Evolutionary conservation across 2,329 filamentous ascomycete species (phyloP).

Genomic region (Penicillium sp.): DNA sequence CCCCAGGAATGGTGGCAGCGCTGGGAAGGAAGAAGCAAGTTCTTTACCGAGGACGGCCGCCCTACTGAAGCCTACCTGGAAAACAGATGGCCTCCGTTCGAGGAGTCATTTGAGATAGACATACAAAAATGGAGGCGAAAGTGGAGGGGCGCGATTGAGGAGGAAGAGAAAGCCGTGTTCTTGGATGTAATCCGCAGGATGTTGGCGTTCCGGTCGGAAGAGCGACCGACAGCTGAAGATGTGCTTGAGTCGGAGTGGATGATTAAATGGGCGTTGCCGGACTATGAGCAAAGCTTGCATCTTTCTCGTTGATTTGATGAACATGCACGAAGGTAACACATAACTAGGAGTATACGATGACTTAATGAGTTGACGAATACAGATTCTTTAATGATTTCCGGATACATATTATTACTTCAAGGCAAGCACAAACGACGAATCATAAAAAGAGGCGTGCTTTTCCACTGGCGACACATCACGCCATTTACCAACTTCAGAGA

Average conservation of each 20-base stretch:
- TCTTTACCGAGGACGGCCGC: constrained; percentile 14
- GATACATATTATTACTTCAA: too few relatives aligned
- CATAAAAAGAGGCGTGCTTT: too few relatives aligned
- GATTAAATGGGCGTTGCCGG: too few relatives aligned
- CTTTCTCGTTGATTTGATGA: too few relatives aligned
- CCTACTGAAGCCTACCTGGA: constrained; percentile 6
- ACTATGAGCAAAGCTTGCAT: too few relatives aligned
- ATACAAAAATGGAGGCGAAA: constrained; percentile 15
- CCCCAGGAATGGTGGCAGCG: constrained; percentile 14
- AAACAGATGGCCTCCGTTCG: constrained; percentile 14
- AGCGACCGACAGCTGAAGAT: constrained; percentile 24
- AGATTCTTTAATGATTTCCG: too few relatives aligned
- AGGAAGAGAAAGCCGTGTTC: constrained; percentile 18
- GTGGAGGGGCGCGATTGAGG: constrained; percentile 12
- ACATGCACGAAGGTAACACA: too few relatives aligned
- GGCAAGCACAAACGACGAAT: too few relatives aligned
- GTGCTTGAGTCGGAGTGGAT: constrained; percentile 31
- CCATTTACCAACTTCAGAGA: too few relatives aligned
- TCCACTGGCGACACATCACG: too few relatives aligned
- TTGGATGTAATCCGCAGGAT: constrained; percentile 28
- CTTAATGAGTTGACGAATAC: too few relatives aligned
- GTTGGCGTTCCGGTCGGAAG: constrained; percentile 24
- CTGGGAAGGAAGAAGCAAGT: constrained; percentile 12
- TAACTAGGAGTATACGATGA: too few relatives aligned
- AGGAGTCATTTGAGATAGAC: constrained; percentile 22